phyloP scores from a whole-genome alignment of 2,329 filamentous ascomycete species.

The Epichloe uncinata region DNA sequence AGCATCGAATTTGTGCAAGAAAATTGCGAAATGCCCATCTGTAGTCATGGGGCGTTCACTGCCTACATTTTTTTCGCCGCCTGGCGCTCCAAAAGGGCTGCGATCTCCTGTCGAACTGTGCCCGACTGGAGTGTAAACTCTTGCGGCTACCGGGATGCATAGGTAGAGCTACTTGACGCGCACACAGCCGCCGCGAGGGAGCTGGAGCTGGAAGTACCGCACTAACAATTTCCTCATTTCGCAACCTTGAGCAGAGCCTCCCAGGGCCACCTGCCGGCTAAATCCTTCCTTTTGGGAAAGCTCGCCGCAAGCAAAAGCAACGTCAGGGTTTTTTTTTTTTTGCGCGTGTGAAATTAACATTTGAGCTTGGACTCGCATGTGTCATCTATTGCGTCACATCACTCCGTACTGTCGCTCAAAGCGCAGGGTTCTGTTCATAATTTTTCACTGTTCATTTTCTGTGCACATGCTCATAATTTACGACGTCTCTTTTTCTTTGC shows the following conservation, averaged over 20 bases:
- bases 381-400: background rate
- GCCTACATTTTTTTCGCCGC: background rate
- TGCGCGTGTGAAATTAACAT: background rate
- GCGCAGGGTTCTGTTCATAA: background rate
- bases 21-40: background rate
- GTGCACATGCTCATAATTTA: background rate
- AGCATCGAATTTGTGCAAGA: background rate
- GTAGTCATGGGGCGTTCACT: no score
- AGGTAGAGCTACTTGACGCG: slow-evolving; percentile 16
- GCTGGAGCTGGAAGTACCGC: slow-evolving; percentile 19
- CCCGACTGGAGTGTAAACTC: slow-evolving; percentile 14
- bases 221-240: slow-evolving; percentile 23
- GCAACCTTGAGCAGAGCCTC: slow-evolving; percentile 6
- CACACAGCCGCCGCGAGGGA: slow-evolving; percentile 11
- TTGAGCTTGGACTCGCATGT: background rate
- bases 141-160: slow-evolving; percentile 17
- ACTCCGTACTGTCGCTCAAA: background rate
- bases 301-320: background rate
- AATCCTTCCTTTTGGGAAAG: no score
- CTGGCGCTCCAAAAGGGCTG: background rate
- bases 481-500: background rate
- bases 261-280: no score
- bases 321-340: no score
- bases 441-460: background rate
- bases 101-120: background rate